These are phyloP conservation scores for Exophiala phaeomuriformis DNA, from an alignment of 2,329 filamentous ascomycete genomes.

Conservation along the genomic window DNA sequence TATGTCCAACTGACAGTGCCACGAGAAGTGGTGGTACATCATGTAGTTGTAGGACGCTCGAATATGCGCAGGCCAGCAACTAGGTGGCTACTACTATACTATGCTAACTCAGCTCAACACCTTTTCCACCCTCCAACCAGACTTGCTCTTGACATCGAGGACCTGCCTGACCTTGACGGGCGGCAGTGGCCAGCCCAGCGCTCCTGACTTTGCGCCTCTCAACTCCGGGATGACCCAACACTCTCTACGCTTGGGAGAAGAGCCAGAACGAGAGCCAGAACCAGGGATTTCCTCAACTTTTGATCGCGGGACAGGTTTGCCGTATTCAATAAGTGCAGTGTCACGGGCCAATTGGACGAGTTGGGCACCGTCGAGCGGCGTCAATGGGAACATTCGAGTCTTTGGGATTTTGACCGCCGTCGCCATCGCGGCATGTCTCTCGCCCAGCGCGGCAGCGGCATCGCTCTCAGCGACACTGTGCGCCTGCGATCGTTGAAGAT, in stretches of 20 bases:
- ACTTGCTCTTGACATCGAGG: slow-evolving; percentile 67
- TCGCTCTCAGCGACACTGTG: slow-evolving; percentile 41
- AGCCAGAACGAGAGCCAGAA: too few relatives aligned
- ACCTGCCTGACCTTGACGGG: slow-evolving; percentile 77
- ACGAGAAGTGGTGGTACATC: too few relatives aligned
- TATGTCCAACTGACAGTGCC: too few relatives aligned
- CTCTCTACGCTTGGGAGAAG: slow-evolving; percentile 51
- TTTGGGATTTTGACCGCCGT: slow-evolving; percentile 43
- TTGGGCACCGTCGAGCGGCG: slow-evolving; percentile 67
- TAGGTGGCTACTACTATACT: not conserved
- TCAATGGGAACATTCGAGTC: slow-evolving; percentile 82
- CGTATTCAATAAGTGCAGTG: slow-evolving; percentile 74
- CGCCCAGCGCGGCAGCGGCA: slow-evolving; percentile 41
- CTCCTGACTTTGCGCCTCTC: slow-evolving; percentile 35
- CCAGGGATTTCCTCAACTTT: slow-evolving; percentile 55
- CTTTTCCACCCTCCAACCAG: slow-evolving; percentile 26
- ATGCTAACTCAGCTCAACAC: slow-evolving; percentile 15
- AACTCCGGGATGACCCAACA: slow-evolving; percentile 78
- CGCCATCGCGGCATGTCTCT: not conserved
- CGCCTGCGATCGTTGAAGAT: slow-evolving; percentile 64
- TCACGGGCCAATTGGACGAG: slow-evolving; percentile 72
- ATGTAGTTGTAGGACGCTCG: too few relatives aligned
- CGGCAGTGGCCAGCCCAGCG: slow-evolving; percentile 74
- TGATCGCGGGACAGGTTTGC: slow-evolving; percentile 86
- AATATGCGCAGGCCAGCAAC: too few relatives aligned